Evolutionary conservation across 208 protist genomes (phyloP).

Genomic region (Phytomonas sp.): DNA sequence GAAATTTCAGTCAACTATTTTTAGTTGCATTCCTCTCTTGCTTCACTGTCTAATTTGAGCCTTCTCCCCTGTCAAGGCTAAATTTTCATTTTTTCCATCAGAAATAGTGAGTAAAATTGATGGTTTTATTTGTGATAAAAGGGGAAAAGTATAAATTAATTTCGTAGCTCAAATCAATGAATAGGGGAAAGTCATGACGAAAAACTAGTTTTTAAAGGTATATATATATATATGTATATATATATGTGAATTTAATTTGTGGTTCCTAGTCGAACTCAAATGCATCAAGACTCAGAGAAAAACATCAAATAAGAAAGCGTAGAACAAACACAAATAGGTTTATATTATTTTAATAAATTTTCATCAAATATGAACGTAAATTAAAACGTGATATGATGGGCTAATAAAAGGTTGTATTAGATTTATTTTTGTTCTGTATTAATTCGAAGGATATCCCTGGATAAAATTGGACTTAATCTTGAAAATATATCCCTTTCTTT

Average conservation of each 20-base stretch:
- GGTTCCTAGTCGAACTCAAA: background rate
- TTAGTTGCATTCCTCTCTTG: background rate
- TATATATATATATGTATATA: background rate
- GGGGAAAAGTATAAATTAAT: background rate
- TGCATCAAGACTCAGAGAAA: background rate
- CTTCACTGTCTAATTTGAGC: background rate
- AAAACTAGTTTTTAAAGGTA: background rate
- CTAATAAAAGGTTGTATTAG: background rate
- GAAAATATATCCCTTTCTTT: background rate
- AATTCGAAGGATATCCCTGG: background rate
- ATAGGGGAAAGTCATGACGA: background rate
- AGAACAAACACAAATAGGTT: background rate
- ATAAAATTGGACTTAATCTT: background rate
- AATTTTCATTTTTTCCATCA: background rate
- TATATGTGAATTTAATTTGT: background rate
- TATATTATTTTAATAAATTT: background rate
- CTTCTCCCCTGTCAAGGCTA: background rate
- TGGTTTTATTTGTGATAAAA: background rate
- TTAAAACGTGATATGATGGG: background rate
- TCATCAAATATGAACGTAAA: background rate
- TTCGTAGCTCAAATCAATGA: background rate
- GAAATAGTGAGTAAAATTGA: background rate
- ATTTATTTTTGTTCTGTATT: constrained; percentile 3
- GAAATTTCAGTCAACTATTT: background rate
- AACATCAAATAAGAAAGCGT: background rate